These are phyloP conservation scores for Fusarium drepaniforme DNA, from an alignment of 2,329 filamentous ascomycete genomes.

Conservation along the genomic window DNA sequence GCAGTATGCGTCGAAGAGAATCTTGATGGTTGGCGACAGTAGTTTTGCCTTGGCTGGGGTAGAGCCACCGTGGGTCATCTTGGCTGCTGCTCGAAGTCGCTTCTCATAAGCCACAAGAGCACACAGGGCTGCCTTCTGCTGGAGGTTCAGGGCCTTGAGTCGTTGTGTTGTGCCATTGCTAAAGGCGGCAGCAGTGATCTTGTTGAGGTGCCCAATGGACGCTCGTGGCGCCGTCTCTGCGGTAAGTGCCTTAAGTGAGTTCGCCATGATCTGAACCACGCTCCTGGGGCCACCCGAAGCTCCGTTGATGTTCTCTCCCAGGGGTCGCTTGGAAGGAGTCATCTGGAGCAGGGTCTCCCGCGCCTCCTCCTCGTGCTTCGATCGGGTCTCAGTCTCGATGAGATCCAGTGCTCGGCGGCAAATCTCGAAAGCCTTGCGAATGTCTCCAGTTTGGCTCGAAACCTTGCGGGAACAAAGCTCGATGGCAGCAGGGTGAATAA, in stretches of 20 bases:
- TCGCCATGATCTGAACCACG: slow-evolving; percentile 61
- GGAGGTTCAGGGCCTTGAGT: slow-evolving; percentile 88
- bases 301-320: slow-evolving; percentile 85
- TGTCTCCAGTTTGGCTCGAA: slow-evolving; percentile 90
- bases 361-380: slow-evolving; percentile 75
- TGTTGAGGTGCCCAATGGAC: slow-evolving; percentile 90
- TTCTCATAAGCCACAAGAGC: slow-evolving; percentile 89
- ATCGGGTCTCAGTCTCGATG: slow-evolving; percentile 85
- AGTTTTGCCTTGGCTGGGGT: slow-evolving; percentile 73
- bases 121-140: slow-evolving; percentile 96
- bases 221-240: slow-evolving; percentile 87
- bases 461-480: slow-evolving; percentile 96
- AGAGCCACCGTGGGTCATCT: slow-evolving; percentile 51
- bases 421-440: slow-evolving; percentile 96
- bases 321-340: slow-evolving; percentile 79
- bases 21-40: slow-evolving; percentile 83
- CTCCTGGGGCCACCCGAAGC: slow-evolving; percentile 57
- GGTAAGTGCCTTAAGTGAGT: slow-evolving; percentile 73
- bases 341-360: slow-evolving; percentile 68
- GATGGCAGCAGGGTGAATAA: slow-evolving; percentile 93
- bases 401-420: slow-evolving; percentile 90
- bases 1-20: slow-evolving; percentile 86
- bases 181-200: slow-evolving; percentile 89
- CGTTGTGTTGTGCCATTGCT: slow-evolving; percentile 89
- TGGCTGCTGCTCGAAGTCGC: slow-evolving; percentile 67